phyloP scores from a whole-genome alignment of 768 basidiomycete genomes.

The Collybia nuda region DNA sequence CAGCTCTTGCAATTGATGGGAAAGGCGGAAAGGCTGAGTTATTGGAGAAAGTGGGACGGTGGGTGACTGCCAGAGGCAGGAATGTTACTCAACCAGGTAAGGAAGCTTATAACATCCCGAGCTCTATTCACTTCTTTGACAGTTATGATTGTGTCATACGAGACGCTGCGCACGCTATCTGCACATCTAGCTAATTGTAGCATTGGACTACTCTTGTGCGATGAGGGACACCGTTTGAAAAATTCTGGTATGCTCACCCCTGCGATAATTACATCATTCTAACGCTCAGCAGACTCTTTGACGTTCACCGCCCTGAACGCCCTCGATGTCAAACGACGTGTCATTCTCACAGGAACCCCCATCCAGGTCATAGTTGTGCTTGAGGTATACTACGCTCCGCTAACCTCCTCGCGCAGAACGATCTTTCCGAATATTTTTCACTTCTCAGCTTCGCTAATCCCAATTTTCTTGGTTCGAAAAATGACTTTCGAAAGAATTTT shows the following conservation, averaged over 20 bases:
- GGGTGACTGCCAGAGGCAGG: slow-evolving; percentile 87
- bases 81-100: slow-evolving; percentile 90
- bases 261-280: neutral
- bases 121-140: neutral
- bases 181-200: slow-evolving; percentile 74
- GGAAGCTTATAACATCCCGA: slow-evolving; percentile 9
- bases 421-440: slow-evolving; percentile 93
- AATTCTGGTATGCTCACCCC: slow-evolving; percentile 69
- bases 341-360: slow-evolving; percentile 93
- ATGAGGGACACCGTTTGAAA: slow-evolving; percentile 96
- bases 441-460: slow-evolving; percentile 93
- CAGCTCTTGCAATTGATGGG: slow-evolving; percentile 88
- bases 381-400: slow-evolving; percentile 1
- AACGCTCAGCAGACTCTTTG: slow-evolving; percentile 59
- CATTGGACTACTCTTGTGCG: slow-evolving; percentile 92
- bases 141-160: slow-evolving; percentile 99
- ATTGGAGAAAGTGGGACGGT: slow-evolving; percentile 76
- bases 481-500: slow-evolving; percentile 93
- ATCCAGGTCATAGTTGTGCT: slow-evolving; percentile 61
- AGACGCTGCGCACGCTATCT: slow-evolving; percentile 83
- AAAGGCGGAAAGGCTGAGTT: slow-evolving; percentile 86
- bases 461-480: slow-evolving; percentile 82
- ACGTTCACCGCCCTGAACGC: slow-evolving; percentile 84
- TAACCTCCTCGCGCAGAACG: slow-evolving; percentile 56
- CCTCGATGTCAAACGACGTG: slow-evolving; percentile 85